Evolutionary conservation across 306 rosid species (phyloP).

Genomic region (Astragalus membranaceus): DNA sequence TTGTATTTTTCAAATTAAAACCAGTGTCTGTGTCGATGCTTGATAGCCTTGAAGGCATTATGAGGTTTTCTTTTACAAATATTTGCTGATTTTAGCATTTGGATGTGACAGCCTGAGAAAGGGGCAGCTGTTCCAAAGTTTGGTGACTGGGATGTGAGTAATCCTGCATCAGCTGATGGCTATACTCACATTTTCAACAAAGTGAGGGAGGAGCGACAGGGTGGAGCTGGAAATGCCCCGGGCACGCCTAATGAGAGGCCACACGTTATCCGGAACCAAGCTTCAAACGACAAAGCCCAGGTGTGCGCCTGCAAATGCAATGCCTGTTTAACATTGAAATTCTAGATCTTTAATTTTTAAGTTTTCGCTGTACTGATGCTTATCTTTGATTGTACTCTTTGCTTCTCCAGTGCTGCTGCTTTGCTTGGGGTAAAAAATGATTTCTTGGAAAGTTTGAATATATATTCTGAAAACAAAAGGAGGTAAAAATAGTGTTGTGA

Average conservation of each 20-base stretch:
- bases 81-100: conserved; percentile 15
- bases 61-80: conserved; percentile 1
- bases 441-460: conserved; percentile 21
- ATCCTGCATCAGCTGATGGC: conserved; percentile 81
- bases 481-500: conserved; percentile 21
- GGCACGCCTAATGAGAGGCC: conserved; percentile 46
- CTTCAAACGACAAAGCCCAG: conserved; percentile 32
- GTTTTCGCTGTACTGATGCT: conserved; percentile 2
- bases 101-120: conserved; percentile 58
- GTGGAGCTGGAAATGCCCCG: conserved; percentile 37
- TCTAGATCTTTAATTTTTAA: neutral
- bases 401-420: conserved; percentile 63
- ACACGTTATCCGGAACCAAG: conserved; percentile 18
- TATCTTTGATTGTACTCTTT: conserved; percentile 7
- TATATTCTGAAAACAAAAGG: conserved; percentile 9
- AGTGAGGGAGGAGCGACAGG: conserved; percentile 67
- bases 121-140: conserved; percentile 95
- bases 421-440: conserved; percentile 54
- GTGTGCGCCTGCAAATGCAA: conserved; percentile 37
- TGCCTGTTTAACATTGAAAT: neutral
- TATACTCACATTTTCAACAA: conserved; percentile 77
- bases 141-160: conserved; percentile 88
- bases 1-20: too few relatives aligned
- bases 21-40: too few relatives aligned
- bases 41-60: neutral